These are phyloP conservation scores for Bacterosira constricta DNA, from an alignment of 108 stramenopile genomes.

Conservation along the genomic window DNA sequence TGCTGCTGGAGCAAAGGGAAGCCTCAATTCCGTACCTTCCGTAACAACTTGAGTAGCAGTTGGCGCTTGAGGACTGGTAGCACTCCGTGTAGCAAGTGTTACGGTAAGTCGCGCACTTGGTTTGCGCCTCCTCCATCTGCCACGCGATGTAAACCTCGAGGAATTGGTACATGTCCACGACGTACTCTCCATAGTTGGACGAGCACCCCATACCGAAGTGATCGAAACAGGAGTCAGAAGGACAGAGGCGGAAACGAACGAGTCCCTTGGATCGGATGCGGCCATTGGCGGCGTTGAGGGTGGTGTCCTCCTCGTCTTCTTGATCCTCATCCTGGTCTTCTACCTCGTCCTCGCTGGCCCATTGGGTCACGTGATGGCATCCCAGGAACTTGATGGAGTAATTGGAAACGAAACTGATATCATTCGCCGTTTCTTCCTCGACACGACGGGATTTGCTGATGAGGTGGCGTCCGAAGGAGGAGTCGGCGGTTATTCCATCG, in stretches of 20 bases:
- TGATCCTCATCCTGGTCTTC: constrained; percentile 46
- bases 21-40: constrained; percentile 37
- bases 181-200: constrained; percentile 77
- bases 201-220: constrained; percentile 63
- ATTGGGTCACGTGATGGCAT: constrained; percentile 82
- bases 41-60: constrained; percentile 52
- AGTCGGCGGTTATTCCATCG: constrained; percentile 57
- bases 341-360: constrained; percentile 43
- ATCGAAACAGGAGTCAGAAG: constrained; percentile 56
- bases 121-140: constrained; percentile 54
- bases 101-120: constrained; percentile 48
- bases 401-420: constrained; percentile 52
- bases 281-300: constrained; percentile 25
- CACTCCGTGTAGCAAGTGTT: constrained; percentile 53
- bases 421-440: constrained; percentile 23
- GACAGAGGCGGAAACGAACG: constrained; percentile 87
- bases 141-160: constrained; percentile 47
- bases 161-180: constrained; percentile 84
- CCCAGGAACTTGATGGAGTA: constrained; percentile 88
- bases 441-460: constrained; percentile 58
- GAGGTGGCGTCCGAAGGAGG: constrained; percentile 57
- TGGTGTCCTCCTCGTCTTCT: constrained; percentile 54
- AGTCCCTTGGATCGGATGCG: constrained; percentile 80
- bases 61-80: constrained; percentile 36
- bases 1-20: constrained; percentile 22